Percentiles rank a stretch among this genome's conserved stretches.
phyloP scores from a whole-genome alignment of 805 yeast species.

The Starmerella khaoyaiensis region DNA sequence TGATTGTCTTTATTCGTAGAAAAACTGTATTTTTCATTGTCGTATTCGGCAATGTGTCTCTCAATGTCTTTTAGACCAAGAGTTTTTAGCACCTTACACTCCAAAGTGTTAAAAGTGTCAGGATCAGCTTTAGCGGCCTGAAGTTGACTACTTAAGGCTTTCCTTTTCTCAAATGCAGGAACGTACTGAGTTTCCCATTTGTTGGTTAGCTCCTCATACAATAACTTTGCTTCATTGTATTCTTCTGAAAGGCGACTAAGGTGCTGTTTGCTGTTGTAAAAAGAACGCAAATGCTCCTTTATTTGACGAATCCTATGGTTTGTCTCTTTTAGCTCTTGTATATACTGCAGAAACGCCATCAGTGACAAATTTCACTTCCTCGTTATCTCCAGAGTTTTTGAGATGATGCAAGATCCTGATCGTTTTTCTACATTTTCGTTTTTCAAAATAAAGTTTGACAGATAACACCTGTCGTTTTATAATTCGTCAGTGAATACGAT shows the following conservation, averaged over 20 bases:
- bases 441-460: no score
- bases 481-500: no score
- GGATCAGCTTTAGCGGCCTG: conserved; percentile 5
- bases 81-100: not conserved
- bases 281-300: conserved; percentile 4
- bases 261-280: conserved; percentile 8
- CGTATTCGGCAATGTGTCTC: not conserved
- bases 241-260: conserved; percentile 7
- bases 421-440: no score
- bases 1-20: no score
- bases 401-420: no score
- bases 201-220: not conserved
- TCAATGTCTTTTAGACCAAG: not conserved
- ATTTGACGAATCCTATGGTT: conserved; percentile 13
- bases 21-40: not conserved
- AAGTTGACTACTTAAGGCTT: conserved; percentile 6
- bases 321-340: conserved; percentile 5
- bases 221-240: not conserved
- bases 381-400: no score
- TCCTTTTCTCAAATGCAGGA: conserved; percentile 13
- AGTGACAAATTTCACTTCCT: no score
- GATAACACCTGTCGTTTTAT: no score
- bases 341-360: no score
- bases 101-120: not conserved
- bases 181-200: conserved; percentile 10